Conservation (phyloP, 495 filamentous ascomycete species). For the Choiromyces venosus region DNA sequence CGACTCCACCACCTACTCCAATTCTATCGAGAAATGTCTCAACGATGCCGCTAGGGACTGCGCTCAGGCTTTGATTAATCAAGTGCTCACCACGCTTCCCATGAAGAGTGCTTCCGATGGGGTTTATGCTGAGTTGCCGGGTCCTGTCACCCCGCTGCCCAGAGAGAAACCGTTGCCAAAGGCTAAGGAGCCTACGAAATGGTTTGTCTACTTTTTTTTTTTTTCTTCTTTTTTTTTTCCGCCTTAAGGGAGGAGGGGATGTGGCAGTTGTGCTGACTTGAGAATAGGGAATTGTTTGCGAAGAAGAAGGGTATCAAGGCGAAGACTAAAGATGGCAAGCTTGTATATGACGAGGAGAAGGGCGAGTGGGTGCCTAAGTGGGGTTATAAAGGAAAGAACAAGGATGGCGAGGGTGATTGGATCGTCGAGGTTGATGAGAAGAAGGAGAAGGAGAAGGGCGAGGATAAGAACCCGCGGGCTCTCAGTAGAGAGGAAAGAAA, state of each 20-base stretch:
- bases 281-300: constrained; percentile 67
- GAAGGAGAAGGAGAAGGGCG: constrained; percentile 55
- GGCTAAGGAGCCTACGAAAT: constrained; percentile 77
- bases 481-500: constrained; percentile 58
- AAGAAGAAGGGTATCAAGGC: constrained; percentile 89
- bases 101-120: constrained; percentile 60
- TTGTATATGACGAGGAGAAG: constrained; percentile 74
- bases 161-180: constrained; percentile 84
- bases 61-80: constrained; percentile 80
- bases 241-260: neutral
- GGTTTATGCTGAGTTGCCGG: constrained; percentile 70
- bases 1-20: constrained; percentile 45
- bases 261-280: constrained; percentile 12
- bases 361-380: constrained; percentile 87
- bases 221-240: neutral
- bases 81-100: constrained; percentile 79
- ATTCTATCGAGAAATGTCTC: constrained; percentile 53
- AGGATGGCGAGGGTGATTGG: constrained; percentile 70
- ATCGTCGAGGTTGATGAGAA: constrained; percentile 84
- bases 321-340: constrained; percentile 67
- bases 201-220: constrained; percentile 45
- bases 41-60: constrained; percentile 70
- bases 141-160: constrained; percentile 62
- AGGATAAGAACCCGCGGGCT: constrained; percentile 55
- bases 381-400: constrained; percentile 92